These are phyloP conservation scores for Suillus discolor DNA, from an alignment of 768 basidiomycete species.

Conservation along the genomic window DNA sequence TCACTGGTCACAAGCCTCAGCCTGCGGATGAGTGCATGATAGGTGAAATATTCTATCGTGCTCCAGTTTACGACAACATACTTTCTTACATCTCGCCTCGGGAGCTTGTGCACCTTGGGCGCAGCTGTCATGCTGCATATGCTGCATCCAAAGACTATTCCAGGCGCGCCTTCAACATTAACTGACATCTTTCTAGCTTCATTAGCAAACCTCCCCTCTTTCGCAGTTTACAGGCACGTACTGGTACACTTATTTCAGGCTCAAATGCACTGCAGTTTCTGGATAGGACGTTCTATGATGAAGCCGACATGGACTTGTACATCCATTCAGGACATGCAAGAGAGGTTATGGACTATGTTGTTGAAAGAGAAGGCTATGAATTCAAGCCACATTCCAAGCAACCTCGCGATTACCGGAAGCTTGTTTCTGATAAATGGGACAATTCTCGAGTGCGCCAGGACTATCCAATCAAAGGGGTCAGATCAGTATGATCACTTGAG, in stretches of 20 bases:
- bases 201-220: conserved; percentile 40
- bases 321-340: conserved; percentile 32
- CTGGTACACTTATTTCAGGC: conserved; percentile 52
- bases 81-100: conserved; percentile 24
- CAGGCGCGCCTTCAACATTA: conserved; percentile 35
- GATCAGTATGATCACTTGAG: background rate
- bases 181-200: conserved; percentile 36
- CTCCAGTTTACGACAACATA: conserved; percentile 25
- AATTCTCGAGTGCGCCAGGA: conserved; percentile 8
- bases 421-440: conserved; percentile 17
- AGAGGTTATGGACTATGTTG: conserved; percentile 39
- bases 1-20: too few species aligned
- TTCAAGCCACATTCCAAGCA: conserved; percentile 28
- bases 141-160: conserved; percentile 22
- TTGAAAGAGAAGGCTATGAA: conserved; percentile 30
- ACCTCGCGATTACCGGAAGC: background rate
- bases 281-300: conserved; percentile 15
- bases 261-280: conserved; percentile 56
- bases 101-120: conserved; percentile 24
- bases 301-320: conserved; percentile 56
- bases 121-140: conserved; percentile 28
- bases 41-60: conserved; percentile 13
- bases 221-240: conserved; percentile 43
- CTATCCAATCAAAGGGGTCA: conserved; percentile 16
- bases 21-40: too few species aligned